Percentiles rank a stretch among this genome's conserved stretches.
These are phyloP conservation scores for Triticum urartu DNA, from an alignment of 176 grass and related monocot genomes.

Conservation along the genomic window DNA sequence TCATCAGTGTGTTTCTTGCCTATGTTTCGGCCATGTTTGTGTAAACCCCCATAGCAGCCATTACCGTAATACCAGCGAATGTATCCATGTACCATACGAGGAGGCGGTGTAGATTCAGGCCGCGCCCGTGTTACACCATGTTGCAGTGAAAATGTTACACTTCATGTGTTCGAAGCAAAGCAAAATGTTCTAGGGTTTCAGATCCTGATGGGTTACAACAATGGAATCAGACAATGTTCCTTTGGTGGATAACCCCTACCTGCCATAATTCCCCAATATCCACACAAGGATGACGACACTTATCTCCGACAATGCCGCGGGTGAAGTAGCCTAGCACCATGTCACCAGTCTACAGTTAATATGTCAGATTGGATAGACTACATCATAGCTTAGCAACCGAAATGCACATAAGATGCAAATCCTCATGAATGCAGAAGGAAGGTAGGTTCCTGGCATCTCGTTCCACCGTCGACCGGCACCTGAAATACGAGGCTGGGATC, in stretches of 20 bases:
- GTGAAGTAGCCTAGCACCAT: not conserved
- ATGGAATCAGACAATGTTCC: not conserved
- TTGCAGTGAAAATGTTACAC: constrained; percentile 17
- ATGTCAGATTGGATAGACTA: constrained; percentile 1
- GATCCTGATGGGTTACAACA: not conserved
- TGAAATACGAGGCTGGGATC: not conserved
- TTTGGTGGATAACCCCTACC: not conserved
- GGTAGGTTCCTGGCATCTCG: not conserved
- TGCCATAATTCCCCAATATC: not conserved
- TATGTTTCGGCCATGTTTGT: constrained; percentile 24
- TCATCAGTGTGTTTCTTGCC: constrained; percentile 32
- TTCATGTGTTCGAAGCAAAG: not conserved
- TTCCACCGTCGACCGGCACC: not conserved
- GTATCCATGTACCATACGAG: constrained; percentile 27
- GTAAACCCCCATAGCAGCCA: constrained; percentile 10
- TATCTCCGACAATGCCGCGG: not conserved
- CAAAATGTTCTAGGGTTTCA: not conserved
- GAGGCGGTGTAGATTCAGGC: constrained; percentile 23
- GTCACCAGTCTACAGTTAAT: not conserved
- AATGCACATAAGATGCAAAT: not conserved
- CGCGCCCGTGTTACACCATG: not conserved
- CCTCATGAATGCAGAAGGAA: not conserved
- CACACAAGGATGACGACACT: not conserved
- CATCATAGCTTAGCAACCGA: not conserved
- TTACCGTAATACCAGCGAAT: not conserved